A percentile compares a stretch with the other conserved stretches of the same genome.
Evolutionary conservation across 2,329 filamentous ascomycete genomes (phyloP).

Genomic region (Trichoderma arundinaceum): DNA sequence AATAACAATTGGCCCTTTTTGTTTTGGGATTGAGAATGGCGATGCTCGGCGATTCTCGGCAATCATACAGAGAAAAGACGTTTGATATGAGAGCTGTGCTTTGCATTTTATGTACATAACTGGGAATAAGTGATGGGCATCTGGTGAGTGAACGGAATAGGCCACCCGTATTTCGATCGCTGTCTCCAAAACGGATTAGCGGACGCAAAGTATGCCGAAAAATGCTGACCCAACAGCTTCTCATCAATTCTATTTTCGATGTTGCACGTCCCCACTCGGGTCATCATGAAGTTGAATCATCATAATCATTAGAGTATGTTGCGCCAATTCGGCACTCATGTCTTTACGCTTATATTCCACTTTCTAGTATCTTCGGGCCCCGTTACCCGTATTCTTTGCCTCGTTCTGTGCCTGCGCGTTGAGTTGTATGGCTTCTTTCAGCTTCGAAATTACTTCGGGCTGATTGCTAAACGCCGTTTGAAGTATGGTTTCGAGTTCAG

Average conservation of each 20-base stretch:
- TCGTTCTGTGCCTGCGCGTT: constrained; percentile 61
- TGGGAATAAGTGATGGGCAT: too few relatives aligned
- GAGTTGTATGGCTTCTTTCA: constrained; percentile 66
- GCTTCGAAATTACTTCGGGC: constrained; percentile 62
- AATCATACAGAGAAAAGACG: too few relatives aligned
- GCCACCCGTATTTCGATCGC: too few relatives aligned
- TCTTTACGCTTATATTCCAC: neutral
- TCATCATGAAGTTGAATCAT: neutral
- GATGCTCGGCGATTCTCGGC: too few relatives aligned
- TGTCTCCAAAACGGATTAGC: too few relatives aligned
- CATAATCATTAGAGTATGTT: neutral
- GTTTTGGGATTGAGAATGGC: too few relatives aligned
- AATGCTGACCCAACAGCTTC: neutral
- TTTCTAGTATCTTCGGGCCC: constrained; percentile 41
- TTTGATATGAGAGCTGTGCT: too few relatives aligned
- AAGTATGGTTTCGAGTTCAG: constrained; percentile 62
- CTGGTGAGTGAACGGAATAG: too few relatives aligned
- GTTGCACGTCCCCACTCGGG: neutral
- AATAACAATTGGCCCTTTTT: too few relatives aligned
- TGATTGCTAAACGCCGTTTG: constrained; percentile 63
- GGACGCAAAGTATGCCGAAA: too few relatives aligned
- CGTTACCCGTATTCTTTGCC: constrained; percentile 46
- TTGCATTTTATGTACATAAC: too few relatives aligned
- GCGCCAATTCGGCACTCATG: neutral
- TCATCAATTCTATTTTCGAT: neutral